Percentiles rank a stretch among this genome's conserved stretches.
These are phyloP conservation scores for Lodderomyces pseudojiufengensis DNA, from an alignment of 1,139 yeast species.

Conservation along the genomic window DNA sequence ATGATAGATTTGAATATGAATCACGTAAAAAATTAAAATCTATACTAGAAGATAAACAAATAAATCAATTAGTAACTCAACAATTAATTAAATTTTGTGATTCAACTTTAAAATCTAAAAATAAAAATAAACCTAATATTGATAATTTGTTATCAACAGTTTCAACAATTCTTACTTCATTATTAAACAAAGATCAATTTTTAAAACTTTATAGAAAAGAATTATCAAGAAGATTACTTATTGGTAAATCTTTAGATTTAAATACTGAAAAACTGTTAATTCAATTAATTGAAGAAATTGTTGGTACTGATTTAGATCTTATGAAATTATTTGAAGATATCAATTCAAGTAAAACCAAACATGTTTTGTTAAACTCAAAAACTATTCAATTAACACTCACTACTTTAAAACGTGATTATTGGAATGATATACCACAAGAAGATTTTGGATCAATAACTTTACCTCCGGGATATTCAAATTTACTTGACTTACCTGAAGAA, in stretches of 20 bases:
- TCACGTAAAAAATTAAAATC: conserved; percentile 26
- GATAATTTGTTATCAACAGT: conserved; percentile 19
- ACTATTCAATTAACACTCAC: conserved; percentile 29
- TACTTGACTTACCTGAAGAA: conserved; percentile 18
- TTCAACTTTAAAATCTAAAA: conserved; percentile 21
- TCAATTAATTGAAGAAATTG: conserved; percentile 20
- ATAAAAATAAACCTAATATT: conserved; percentile 4
- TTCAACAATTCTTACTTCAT: conserved; percentile 29
- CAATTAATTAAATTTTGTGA: conserved; percentile 38
- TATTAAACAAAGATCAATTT: conserved; percentile 35
- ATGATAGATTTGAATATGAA: conserved; percentile 26
- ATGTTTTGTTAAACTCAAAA: background rate
- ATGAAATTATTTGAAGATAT: conserved; percentile 35
- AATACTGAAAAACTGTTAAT: conserved; percentile 26
- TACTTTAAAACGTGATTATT: conserved; percentile 31
- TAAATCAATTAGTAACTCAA: conserved; percentile 18
- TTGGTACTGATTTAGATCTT: conserved; percentile 33
- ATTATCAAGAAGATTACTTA: conserved; percentile 34
- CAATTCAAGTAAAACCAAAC: conserved; percentile 12
- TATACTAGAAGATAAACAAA: conserved; percentile 19
- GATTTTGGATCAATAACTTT: conserved; percentile 15
- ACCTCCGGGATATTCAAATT: conserved; percentile 14
- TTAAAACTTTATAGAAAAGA: conserved; percentile 32
- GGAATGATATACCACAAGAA: conserved; percentile 42
- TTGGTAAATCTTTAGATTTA: conserved; percentile 21